Evolutionary conservation across 164 flowering plant species (phyloP), one percentile per base, ranked within the genome.

Genomic region (Macadamia tetraphylla): DNA sequence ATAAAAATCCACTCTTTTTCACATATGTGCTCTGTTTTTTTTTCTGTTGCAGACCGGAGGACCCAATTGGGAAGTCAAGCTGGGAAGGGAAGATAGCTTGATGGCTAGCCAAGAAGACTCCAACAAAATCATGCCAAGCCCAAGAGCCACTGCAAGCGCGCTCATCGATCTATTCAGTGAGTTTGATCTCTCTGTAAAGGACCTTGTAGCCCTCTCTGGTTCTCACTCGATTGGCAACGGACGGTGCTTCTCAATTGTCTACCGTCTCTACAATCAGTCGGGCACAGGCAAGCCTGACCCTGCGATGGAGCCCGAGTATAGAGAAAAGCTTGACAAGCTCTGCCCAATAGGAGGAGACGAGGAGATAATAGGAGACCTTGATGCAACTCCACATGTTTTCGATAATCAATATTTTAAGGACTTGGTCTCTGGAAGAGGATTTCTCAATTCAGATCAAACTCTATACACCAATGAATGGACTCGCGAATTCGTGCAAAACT

Each of bases 341-440:
- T 94, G 99, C 58, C 99, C 99, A 0, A 66, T 52, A 0, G 81
- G 79, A 2, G 97, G 86, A 3, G 97, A 94, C 56, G 80, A 71
- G 49, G 84, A 88, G 23, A 87, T 86, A 64, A 88, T 90, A 0
- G 92, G 87, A 5, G 79, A 80, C 60, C 82, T 92, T 44, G 99
- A 94, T 67, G 80, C 91, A 2, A 94, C 99, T 0, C 97, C 97
- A 0, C 14, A 18, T 3, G 3, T 73, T 5, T 94, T 94, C 56
- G 97, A 94, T 62, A 94, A 92, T 65, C 93, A 81, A 64, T 94
- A 94, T 65, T 94, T 86, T 77, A 92, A 84, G 81, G 98, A 90
- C 76, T 79, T 92, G 82, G 91, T 89, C 0, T 63, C 63, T 0
- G 85, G 87, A 32, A 83, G 84, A 69, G 99, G 98, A 29, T 94